Percentiles rank a stretch among this genome's conserved stretches.
Evolutionary conservation across 805 yeast genomes (phyloP).

Genomic region (Brettanomyces sp.): DNA sequence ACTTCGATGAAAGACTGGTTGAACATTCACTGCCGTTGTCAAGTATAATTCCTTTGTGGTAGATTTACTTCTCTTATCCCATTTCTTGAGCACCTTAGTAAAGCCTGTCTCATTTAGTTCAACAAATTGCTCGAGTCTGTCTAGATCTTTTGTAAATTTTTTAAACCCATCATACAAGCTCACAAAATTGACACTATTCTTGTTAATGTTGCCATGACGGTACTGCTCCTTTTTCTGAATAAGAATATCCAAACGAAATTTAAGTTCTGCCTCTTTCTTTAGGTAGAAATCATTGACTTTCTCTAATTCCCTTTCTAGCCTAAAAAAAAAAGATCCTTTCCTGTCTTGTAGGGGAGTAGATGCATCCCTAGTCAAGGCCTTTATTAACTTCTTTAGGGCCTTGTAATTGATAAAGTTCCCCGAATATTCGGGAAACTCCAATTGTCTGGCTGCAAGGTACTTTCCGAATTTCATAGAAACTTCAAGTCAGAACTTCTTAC

Average conservation of each 20-base stretch:
- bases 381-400: conserved; percentile 84
- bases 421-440: conserved; percentile 91
- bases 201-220: conserved; percentile 38
- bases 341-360: conserved; percentile 62
- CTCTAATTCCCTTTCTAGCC: conserved; percentile 88
- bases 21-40: conserved; percentile 88
- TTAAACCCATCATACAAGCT: conserved; percentile 83
- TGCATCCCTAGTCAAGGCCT: conserved; percentile 41
- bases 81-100: conserved; percentile 88
- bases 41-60: conserved; percentile 89
- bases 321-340: conserved; percentile 82
- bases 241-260: conserved; percentile 67
- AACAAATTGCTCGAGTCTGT: conserved; percentile 83
- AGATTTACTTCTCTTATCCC: conserved; percentile 96
- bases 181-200: conserved; percentile 67
- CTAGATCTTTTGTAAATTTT: conserved; percentile 81
- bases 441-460: conserved; percentile 84
- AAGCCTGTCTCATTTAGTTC: conserved; percentile 95
- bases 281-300: conserved; percentile 89
- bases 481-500: too few species aligned
- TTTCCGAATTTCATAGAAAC: conserved; percentile 77
- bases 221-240: conserved; percentile 50
- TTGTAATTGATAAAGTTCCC: conserved; percentile 92
- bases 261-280: conserved; percentile 83
- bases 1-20: conserved; percentile 89